These are phyloP conservation scores for Phlebopus sp. DNA, from an alignment of 1,284 basidiomycete species.

Conservation along the genomic window DNA sequence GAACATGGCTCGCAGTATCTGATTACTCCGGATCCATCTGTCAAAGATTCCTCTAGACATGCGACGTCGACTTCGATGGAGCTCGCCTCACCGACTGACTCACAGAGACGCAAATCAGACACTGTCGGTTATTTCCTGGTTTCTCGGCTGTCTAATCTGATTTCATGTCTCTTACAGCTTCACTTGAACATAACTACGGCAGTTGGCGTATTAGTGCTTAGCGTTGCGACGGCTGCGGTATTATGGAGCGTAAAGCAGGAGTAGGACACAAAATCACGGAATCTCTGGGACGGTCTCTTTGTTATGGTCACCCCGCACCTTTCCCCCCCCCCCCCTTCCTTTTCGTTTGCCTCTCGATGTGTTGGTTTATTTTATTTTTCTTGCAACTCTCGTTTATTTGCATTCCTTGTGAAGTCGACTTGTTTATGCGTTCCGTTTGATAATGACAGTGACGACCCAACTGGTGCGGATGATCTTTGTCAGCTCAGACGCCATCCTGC, in stretches of 20 bases:
- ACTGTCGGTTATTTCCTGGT: slow-evolving; percentile 30
- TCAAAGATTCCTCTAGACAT: slow-evolving; percentile 37
- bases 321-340: too few species aligned
- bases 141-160: slow-evolving; percentile 15
- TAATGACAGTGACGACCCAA: slow-evolving; percentile 2
- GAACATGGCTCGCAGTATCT: slow-evolving; percentile 36
- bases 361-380: slow-evolving; percentile 20
- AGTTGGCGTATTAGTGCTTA: slow-evolving; percentile 56
- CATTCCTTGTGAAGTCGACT: slow-evolving; percentile 20
- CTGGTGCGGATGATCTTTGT: too few species aligned
- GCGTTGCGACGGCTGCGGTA: slow-evolving; percentile 64
- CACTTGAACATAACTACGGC: slow-evolving; percentile 40
- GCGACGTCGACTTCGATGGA: slow-evolving; percentile 7
- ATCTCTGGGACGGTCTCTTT: slow-evolving; percentile 13
- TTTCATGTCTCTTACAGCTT: slow-evolving; percentile 25
- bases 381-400: slow-evolving; percentile 17
- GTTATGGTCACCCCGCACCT: slow-evolving; percentile 12
- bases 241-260: slow-evolving; percentile 62
- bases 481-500: too few species aligned
- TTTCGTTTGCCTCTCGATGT: slow-evolving; percentile 12
- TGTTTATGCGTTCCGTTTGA: slow-evolving; percentile 19
- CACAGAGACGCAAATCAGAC: slow-evolving; percentile 20
- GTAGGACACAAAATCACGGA: slow-evolving; percentile 18
- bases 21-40: slow-evolving; percentile 43
- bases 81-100: slow-evolving; percentile 15